phyloP scores from a whole-genome alignment of 2,329 filamentous ascomycete species.

The Aspergillus ochraceoroseus region DNA sequence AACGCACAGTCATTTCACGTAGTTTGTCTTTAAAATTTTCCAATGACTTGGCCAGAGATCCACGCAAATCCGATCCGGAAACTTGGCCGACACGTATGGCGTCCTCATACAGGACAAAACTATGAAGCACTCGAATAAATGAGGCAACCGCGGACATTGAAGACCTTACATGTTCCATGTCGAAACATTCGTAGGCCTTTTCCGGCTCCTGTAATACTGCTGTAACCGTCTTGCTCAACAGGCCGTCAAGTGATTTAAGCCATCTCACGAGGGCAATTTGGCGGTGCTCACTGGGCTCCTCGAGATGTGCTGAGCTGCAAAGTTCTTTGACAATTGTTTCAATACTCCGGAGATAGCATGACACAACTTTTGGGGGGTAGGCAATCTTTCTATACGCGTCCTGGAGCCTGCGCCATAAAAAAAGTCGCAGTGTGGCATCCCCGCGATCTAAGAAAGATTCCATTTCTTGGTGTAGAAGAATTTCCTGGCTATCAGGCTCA shows the following conservation, averaged over 20 bases:
- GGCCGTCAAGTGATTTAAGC: slow-evolving; percentile 72
- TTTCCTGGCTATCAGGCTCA: slow-evolving; percentile 39
- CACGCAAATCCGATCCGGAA: slow-evolving; percentile 56
- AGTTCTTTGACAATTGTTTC: slow-evolving; percentile 73
- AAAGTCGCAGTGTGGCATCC: slow-evolving; percentile 74
- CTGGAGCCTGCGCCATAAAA: slow-evolving; percentile 85
- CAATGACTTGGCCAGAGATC: slow-evolving; percentile 37
- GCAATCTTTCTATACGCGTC: slow-evolving; percentile 82
- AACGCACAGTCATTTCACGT: slow-evolving; percentile 78
- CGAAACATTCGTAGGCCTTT: slow-evolving; percentile 72
- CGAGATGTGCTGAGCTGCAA: slow-evolving; percentile 54
- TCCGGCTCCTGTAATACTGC: slow-evolving; percentile 61
- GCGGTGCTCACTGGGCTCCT: slow-evolving; percentile 59
- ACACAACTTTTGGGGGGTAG: slow-evolving; percentile 82
- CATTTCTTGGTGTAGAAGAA: slow-evolving; percentile 62
- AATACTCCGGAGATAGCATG: slow-evolving; percentile 78
- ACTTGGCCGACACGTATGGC: slow-evolving; percentile 72
- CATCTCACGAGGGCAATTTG: slow-evolving; percentile 67
- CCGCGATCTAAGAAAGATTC: slow-evolving; percentile 78
- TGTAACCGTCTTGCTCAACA: slow-evolving; percentile 66
- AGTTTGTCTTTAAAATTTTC: slow-evolving; percentile 61
- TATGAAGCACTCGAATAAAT: slow-evolving; percentile 70
- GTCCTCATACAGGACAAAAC: slow-evolving; percentile 77
- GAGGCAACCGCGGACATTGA: slow-evolving; percentile 68
- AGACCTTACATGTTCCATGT: slow-evolving; percentile 68